Evolutionary conservation across 1,284 basidiomycete species (phyloP).

Genomic region (Kwoniella shivajii): DNA sequence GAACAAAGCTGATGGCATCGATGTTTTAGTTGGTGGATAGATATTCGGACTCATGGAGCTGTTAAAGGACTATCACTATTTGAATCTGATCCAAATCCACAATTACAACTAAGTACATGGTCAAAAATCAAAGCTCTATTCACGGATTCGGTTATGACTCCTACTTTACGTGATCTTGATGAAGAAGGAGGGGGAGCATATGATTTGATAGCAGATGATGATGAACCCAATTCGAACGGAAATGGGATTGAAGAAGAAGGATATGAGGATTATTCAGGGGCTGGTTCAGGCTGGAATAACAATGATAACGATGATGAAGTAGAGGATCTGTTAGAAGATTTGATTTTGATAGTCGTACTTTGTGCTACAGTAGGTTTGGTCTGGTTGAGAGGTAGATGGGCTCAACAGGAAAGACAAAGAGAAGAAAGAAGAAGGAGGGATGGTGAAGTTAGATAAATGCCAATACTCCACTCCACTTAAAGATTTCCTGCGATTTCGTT

Average conservation of each 20-base stretch:
- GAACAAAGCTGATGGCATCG: not conserved
- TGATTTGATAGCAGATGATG: not conserved
- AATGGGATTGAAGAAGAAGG: slow-evolving; percentile 17
- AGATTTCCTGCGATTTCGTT: too few relatives aligned
- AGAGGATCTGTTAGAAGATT: slow-evolving; percentile 38
- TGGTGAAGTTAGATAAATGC: slow-evolving; percentile 8
- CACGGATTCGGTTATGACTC: slow-evolving; percentile 2
- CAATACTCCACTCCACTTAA: too few relatives aligned
- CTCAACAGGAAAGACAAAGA: slow-evolving; percentile 12
- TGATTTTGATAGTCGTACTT: slow-evolving; percentile 32
- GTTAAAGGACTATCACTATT: slow-evolving; percentile 47
- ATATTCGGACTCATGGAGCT: slow-evolving; percentile 42
- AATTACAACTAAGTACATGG: slow-evolving; percentile 24
- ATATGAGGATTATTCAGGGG: slow-evolving; percentile 17
- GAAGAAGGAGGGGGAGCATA: too few relatives aligned
- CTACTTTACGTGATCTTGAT: not conserved
- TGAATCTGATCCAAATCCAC: slow-evolving; percentile 30
- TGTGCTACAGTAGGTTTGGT: slow-evolving; percentile 28
- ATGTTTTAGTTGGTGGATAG: slow-evolving; percentile 46
- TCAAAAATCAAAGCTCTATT: slow-evolving; percentile 42
- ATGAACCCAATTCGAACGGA: slow-evolving; percentile 12
- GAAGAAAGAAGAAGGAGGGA: slow-evolving; percentile 18
- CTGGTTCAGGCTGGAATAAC: slow-evolving; percentile 12
- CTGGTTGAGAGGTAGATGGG: slow-evolving; percentile 32
- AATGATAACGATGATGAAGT: slow-evolving; percentile 14